phyloP scores from a whole-genome alignment of 495 filamentous ascomycete genomes.

The Hypoxylon intermedium region DNA sequence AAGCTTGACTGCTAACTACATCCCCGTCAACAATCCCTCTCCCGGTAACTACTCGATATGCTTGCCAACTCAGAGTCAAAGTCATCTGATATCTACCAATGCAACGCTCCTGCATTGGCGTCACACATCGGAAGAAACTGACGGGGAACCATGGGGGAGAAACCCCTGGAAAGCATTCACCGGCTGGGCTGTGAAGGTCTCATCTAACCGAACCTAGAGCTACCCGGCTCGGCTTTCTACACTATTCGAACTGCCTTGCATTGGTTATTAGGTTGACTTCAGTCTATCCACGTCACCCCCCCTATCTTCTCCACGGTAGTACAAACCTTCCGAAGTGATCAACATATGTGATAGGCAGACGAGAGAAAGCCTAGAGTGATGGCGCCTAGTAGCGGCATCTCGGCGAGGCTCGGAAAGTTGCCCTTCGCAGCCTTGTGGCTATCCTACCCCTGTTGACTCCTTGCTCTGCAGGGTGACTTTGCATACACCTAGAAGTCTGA shows the following conservation, averaged over 20 bases:
- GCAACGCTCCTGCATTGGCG: constrained; percentile 35
- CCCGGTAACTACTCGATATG: constrained; percentile 8
- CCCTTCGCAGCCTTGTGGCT: constrained; percentile 29
- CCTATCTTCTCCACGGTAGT: neutral
- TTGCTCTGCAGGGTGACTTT: constrained; percentile 11
- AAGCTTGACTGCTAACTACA: constrained; percentile 16
- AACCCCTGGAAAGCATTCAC: constrained; percentile 5
- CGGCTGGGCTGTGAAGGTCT: constrained; percentile 7
- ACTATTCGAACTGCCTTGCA: constrained; percentile 1
- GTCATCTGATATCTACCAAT: constrained; percentile 43
- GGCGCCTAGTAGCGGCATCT: constrained; percentile 29
- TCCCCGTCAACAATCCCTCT: constrained; percentile 18
- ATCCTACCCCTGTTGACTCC: constrained; percentile 28
- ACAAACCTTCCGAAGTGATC: neutral
- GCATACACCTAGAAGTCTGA: constrained; percentile 8
- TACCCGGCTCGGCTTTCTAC: constrained; percentile 19
- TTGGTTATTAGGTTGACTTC: constrained; percentile 4
- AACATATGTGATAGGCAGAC: neutral
- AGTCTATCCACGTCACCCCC: constrained; percentile 21
- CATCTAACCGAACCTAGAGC: constrained; percentile 17
- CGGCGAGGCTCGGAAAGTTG: constrained; percentile 46
- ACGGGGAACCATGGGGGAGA: constrained; percentile 8
- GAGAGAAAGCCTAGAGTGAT: constrained; percentile 3
- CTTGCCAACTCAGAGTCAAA: constrained; percentile 26
- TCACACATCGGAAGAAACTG: constrained; percentile 13